Evolutionary conservation across 2,329 filamentous ascomycete genomes (phyloP).

Genomic region (Ophiostoma sp.): DNA sequence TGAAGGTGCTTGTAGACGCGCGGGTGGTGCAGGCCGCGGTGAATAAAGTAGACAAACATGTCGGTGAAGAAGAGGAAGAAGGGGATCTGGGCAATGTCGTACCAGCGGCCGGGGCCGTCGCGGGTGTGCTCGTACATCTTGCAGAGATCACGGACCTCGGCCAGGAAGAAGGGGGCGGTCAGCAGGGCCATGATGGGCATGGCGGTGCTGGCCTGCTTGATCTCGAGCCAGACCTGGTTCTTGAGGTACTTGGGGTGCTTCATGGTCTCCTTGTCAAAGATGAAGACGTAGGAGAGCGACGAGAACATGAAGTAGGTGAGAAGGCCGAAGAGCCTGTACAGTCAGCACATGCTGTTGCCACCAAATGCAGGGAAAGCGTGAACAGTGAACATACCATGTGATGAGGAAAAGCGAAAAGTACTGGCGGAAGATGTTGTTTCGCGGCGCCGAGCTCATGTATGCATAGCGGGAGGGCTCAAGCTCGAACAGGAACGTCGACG

Average conservation of each 20-base stretch:
- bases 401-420: conserved; percentile 71
- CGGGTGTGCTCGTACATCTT: conserved; percentile 79
- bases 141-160: conserved; percentile 76
- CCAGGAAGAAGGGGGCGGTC: conserved; percentile 74
- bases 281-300: conserved; percentile 74
- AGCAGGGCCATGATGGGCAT: conserved; percentile 79
- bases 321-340: conserved; percentile 73
- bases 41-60: conserved; percentile 86
- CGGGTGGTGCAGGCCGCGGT: conserved; percentile 78
- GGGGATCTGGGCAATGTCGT: conserved; percentile 79
- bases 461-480: conserved; percentile 69
- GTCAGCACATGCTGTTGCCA: background rate
- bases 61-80: conserved; percentile 86
- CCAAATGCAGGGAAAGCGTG: background rate
- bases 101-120: conserved; percentile 71
- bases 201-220: conserved; percentile 67
- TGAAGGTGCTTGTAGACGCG: conserved; percentile 79
- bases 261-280: conserved; percentile 88
- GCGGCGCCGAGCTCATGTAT: conserved; percentile 69
- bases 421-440: conserved; percentile 75
- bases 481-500: conserved; percentile 64
- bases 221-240: conserved; percentile 84
- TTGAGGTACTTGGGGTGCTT: conserved; percentile 91
- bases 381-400: conserved; percentile 58
- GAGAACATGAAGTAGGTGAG: conserved; percentile 81